Evolutionary conservation across 1,139 yeast species (phyloP), one percentile per base, ranked within the genome.

Genomic region (Hyphopichia wangnamkhiaoensis): DNA sequence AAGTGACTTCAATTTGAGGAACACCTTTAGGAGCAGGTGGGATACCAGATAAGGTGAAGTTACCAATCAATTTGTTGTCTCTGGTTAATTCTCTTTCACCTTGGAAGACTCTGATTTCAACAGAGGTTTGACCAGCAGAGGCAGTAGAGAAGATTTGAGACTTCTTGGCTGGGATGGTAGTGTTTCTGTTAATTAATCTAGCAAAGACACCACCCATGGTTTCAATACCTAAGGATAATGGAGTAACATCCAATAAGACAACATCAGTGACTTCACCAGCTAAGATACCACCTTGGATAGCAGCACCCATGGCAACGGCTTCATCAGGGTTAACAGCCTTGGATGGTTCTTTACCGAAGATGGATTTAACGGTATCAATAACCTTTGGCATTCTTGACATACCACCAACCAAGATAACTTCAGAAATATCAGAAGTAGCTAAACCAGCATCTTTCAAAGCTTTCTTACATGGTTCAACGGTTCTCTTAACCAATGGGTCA

Each of bases 361-460:
- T 77, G 50, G 79, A 69, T 77, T 90, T 91, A 66, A 93, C 98
- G 58, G 98, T 91, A 67, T 90, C 97, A 50, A 89, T 78, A 64
- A 93, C 98, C 84, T 93, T 94, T 73, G 99, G 99, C 98, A 93
- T 93, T 80, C 99, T 89, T 49, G 98, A 86, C 98, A 91, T 93
- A 84, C 99, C 99, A 81, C 99, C 99, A 56, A 93, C 99, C 54
- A 93, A 80, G 63, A 93, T 85, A 56, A 93, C 98, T 74, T 93
- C 98, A 56, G 95, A 84, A 59, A 93, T 76, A 58, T 87, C 94
- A 47, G 94, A 84, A 42, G 96, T 80, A 50, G 84, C 58, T 65
- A 93, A 76, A 54, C 82, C 83, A 54, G 98, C 98, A 71, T 94
- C 98, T 79, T 91, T 93, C 68, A 93, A 76, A 47, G 98, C 99